Conservation (phyloP, 2,329 filamentous ascomycete species). For the Mariannaea elegans region DNA sequence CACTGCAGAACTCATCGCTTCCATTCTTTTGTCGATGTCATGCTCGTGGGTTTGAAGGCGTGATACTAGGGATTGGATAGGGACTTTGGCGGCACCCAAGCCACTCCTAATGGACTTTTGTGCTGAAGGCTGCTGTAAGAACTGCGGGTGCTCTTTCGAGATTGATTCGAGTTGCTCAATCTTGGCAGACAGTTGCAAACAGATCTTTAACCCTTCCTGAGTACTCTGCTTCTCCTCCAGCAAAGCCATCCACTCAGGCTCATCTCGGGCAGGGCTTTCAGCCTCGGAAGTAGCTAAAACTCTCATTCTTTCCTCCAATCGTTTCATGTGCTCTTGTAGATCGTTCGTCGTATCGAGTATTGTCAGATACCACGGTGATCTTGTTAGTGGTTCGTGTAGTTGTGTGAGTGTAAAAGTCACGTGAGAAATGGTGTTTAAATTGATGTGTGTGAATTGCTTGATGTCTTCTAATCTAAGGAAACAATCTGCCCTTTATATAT, state of each 20-base stretch:
- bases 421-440: too few species aligned
- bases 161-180: constrained; percentile 27
- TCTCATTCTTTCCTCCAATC: too few species aligned
- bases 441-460: too few species aligned
- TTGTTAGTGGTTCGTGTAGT: too few species aligned
- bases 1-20: constrained; percentile 18
- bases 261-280: too few species aligned
- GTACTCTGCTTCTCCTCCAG: constrained; percentile 37
- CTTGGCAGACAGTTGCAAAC: constrained; percentile 32
- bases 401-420: too few species aligned
- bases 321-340: too few species aligned
- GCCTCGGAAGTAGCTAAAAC: too few species aligned
- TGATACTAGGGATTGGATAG: constrained; percentile 27
- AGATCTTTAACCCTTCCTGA: constrained; percentile 33
- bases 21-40: constrained; percentile 25
- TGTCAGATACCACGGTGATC: too few species aligned
- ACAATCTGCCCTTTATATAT: too few species aligned
- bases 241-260: constrained; percentile 31
- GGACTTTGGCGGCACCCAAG: constrained; percentile 24
- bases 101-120: constrained; percentile 28
- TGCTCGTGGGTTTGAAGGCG: constrained; percentile 28
- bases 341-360: too few species aligned
- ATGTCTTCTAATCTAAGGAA: too few species aligned
- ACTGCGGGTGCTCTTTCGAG: constrained; percentile 25
- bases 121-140: constrained; percentile 30